Percentiles rank a stretch among this genome's conserved stretches.
Evolutionary conservation across 345 rosid species (phyloP).

Genomic region (Hibiscus tridactylites): DNA sequence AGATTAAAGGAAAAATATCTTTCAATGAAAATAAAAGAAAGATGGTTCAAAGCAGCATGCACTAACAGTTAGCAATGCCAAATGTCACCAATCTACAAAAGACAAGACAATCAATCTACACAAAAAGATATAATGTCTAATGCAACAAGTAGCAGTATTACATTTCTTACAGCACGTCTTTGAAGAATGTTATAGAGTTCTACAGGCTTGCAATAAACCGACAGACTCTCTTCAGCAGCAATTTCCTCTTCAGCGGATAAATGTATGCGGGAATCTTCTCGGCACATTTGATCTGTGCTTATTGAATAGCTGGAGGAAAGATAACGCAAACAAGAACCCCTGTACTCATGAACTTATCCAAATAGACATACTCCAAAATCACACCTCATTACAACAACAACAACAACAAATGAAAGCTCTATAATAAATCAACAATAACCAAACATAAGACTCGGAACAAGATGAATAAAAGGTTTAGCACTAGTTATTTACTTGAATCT

Average conservation of each 20-base stretch:
- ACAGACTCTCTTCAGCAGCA: constrained; percentile 86
- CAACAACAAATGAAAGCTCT: not conserved
- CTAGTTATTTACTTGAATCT: too few species aligned
- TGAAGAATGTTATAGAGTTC: constrained; percentile 94
- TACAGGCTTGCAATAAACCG: constrained; percentile 89
- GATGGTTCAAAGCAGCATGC: not conserved
- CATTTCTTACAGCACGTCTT: constrained; percentile 75
- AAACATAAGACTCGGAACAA: not conserved
- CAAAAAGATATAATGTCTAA: not conserved
- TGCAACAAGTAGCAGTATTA: constrained; percentile 18
- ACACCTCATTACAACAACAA: not conserved
- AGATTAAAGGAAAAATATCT: not conserved
- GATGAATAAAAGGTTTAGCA: not conserved
- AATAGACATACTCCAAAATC: not conserved
- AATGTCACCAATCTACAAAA: not conserved
- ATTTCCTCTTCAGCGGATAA: constrained; percentile 79
- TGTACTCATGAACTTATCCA: not conserved
- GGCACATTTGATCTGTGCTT: constrained; percentile 92
- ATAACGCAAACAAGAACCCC: not conserved
- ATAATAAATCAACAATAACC: not conserved
- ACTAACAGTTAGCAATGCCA: not conserved
- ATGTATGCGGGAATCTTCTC: constrained; percentile 66
- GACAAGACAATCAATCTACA: not conserved
- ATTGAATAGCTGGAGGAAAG: constrained; percentile 45
- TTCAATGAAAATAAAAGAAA: constrained; percentile 5